Percentiles rank a stretch among this genome's conserved stretches.
These are phyloP conservation scores for Hanseniaspora occidentalis DNA, from an alignment of 805 yeast species.

Conservation along the genomic window DNA sequence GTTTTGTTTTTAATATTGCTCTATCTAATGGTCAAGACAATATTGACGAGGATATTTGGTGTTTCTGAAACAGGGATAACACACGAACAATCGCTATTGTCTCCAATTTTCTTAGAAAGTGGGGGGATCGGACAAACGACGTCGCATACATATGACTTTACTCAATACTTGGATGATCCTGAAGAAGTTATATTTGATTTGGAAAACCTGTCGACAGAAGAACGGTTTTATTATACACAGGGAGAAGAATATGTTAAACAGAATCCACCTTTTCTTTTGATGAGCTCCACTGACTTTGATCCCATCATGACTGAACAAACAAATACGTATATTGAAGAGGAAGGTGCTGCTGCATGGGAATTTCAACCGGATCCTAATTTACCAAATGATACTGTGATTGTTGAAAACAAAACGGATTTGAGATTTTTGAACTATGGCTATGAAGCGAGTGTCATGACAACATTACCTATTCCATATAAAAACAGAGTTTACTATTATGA, in stretches of 20 bases:
- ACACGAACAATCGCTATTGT: neutral
- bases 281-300: conserved; percentile 16
- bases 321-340: conserved; percentile 55
- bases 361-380: conserved; percentile 43
- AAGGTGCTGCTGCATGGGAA: conserved; percentile 85
- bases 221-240: conserved; percentile 27
- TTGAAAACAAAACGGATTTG: conserved; percentile 53
- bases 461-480: conserved; percentile 69
- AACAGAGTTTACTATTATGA: conserved; percentile 87
- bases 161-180: conserved; percentile 45
- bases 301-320: conserved; percentile 25
- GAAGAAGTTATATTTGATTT: conserved; percentile 49
- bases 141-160: conserved; percentile 29
- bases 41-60: conserved; percentile 7
- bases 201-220: conserved; percentile 38
- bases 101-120: conserved; percentile 2
- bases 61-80: conserved; percentile 4
- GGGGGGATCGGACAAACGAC: conserved; percentile 6
- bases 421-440: conserved; percentile 42
- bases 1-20: conserved; percentile 8
- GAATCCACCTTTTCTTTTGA: conserved; percentile 32
- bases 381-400: conserved; percentile 42
- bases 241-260: conserved; percentile 28
- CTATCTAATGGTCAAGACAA: conserved; percentile 8
- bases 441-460: conserved; percentile 62